These are phyloP conservation scores for Nakazawaea molendinolei DNA, from an alignment of 805 yeast species.

Conservation along the genomic window DNA sequence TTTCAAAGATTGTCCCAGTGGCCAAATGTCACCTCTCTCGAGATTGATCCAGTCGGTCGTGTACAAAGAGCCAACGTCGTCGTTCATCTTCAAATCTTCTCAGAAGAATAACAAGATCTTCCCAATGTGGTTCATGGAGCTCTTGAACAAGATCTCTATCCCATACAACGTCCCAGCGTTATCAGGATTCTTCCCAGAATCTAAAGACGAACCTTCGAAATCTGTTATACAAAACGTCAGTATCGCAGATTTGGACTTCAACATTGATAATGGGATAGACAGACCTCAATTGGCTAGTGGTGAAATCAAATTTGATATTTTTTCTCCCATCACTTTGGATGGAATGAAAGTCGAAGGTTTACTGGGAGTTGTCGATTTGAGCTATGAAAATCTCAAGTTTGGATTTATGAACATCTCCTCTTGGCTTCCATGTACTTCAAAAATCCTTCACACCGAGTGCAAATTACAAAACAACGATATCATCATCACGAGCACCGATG, in stretches of 20 bases:
- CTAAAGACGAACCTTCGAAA: neutral
- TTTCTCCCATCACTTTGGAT: neutral
- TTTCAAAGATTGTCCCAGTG: neutral
- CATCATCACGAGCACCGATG: slow-evolving; percentile 4
- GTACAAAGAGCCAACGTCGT: neutral
- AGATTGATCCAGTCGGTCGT: slow-evolving; percentile 4
- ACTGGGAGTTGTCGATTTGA: slow-evolving; percentile 6
- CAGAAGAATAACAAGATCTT: slow-evolving; percentile 1
- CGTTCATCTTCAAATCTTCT: slow-evolving; percentile 1
- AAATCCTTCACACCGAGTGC: neutral
- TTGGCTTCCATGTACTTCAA: slow-evolving; percentile 4
- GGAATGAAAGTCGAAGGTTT: neutral
- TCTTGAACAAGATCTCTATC: slow-evolving; percentile 1
- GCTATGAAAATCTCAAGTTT: neutral
- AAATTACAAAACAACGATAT: slow-evolving; percentile 2
- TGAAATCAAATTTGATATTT: slow-evolving; percentile 1
- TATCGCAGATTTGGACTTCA: slow-evolving; percentile 4
- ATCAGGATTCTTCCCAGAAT: neutral
- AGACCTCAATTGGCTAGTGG: slow-evolving; percentile 6
- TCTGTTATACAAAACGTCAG: slow-evolving; percentile 4
- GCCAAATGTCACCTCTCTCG: slow-evolving; percentile 1
- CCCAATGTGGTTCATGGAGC: slow-evolving; percentile 5
- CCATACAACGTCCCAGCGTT: slow-evolving; percentile 5
- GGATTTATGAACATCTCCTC: slow-evolving; percentile 4
- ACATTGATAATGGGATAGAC: slow-evolving; percentile 8